Base-by-base conservation (phyloP, 2,329 filamentous ascomycete genomes). In the Fusarium sp. region DNA sequence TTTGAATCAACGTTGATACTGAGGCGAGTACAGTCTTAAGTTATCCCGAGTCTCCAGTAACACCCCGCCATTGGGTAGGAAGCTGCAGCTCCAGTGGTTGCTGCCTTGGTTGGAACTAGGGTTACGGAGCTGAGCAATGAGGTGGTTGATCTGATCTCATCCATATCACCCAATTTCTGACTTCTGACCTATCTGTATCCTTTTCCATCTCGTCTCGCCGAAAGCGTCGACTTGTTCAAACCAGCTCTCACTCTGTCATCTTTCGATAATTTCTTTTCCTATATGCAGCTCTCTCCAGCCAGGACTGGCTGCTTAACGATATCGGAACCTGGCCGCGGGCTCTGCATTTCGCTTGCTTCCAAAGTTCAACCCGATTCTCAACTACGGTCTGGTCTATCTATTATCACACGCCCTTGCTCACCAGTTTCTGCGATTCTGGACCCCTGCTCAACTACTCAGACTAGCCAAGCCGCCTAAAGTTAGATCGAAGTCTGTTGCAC, bases 401-500 rank as follows among this genome's bases (percentile, higher is more conserved):
- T 44, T 45, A n/a, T 30, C n/a, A 20, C 52, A 67, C 56, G 46
- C 56, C 56, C 60, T 65, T 37, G 41, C 32, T 28, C 35, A 15
- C 48, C 45, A 39, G 20, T 44, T 46, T 69, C 43, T 53, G 45
- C 51, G 40, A 59, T 44, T 37, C 26, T 50, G 39, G 55, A 67
- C 67, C 67, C 67, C 58, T 67, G 67, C 30, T 67, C 50, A 41
- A 56, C 37, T 53, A 30, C 28, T 30, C 10, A 8, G 33, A 58
- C 67, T 60, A 51, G 58, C 59, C 46, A 52, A 56, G 62, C 70
- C 62, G 40, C 48, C 47, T 51, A 65, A 52, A 64, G 61, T 52
- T 64, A 67, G 67, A 70, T 70, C 67, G 44, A 70, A 70, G 55
- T 56, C 46, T 70, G 62, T 69, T 48, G 56, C 60, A 65, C 60